A percentile compares a stretch with the other conserved stretches of the same genome.
These are phyloP conservation scores for Tylopilus balloui DNA, from an alignment of 768 basidiomycete genomes.

Conservation along the genomic window DNA sequence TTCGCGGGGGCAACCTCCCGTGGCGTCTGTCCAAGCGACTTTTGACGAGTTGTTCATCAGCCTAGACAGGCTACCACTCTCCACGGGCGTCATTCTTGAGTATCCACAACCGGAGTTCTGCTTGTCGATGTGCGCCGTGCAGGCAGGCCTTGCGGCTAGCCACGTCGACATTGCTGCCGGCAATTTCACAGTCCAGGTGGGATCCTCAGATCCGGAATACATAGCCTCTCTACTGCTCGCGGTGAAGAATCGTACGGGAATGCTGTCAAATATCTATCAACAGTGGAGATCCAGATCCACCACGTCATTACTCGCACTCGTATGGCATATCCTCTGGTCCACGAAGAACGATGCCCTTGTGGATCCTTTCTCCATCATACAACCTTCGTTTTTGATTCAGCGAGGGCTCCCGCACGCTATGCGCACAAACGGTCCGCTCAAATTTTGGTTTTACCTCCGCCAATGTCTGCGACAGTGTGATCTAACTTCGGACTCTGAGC, in stretches of 20 bases:
- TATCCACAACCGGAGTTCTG: conserved; percentile 17
- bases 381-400: conserved; percentile 81
- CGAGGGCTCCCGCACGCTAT: conserved; percentile 62
- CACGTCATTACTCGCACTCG: conserved; percentile 34
- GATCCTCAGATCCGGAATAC: conserved; percentile 31
- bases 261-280: conserved; percentile 20
- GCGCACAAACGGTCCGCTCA: conserved; percentile 68
- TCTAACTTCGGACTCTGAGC: conserved; percentile 9
- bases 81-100: not conserved
- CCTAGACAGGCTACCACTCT: conserved; percentile 8
- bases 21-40: conserved; percentile 1
- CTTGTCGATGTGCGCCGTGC: conserved; percentile 20
- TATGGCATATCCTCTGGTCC: conserved; percentile 46
- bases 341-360: conserved; percentile 50
- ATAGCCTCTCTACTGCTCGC: conserved; percentile 14
- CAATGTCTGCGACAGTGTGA: conserved; percentile 45
- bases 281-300: conserved; percentile 31
- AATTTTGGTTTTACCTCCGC: conserved; percentile 75
- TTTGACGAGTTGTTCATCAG: conserved; percentile 18
- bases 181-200: conserved; percentile 23
- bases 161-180: conserved; percentile 20
- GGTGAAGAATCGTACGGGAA: conserved; percentile 6
- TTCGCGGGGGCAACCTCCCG: not conserved
- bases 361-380: conserved; percentile 78
- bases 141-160: conserved; percentile 8